phyloP scores from a whole-genome alignment of 305 asterid species.

The Lippia alba region DNA sequence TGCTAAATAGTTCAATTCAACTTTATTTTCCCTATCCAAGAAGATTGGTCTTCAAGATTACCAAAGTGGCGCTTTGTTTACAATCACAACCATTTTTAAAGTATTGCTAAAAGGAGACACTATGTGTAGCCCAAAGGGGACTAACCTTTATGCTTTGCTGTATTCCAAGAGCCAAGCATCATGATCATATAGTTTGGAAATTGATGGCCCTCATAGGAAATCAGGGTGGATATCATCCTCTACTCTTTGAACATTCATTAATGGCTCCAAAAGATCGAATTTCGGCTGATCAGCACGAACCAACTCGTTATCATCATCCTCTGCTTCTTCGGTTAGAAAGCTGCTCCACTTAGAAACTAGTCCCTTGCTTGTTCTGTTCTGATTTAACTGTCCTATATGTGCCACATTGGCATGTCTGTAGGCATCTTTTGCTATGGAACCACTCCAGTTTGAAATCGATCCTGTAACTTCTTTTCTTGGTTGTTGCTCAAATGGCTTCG shows the following conservation, averaged over 20 bases:
- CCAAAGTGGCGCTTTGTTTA: too few relatives aligned
- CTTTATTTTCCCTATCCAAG: too few relatives aligned
- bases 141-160: not conserved
- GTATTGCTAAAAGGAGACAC: too few relatives aligned
- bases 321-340: conserved; percentile 53
- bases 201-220: conserved; percentile 43
- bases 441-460: conserved; percentile 37
- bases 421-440: conserved; percentile 18
- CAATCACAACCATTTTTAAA: too few relatives aligned
- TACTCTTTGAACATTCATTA: conserved; percentile 50
- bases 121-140: too few relatives aligned
- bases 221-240: conserved; percentile 85
- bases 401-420: conserved; percentile 16
- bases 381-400: conserved; percentile 12
- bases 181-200: not conserved
- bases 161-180: not conserved
- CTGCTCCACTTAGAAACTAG: conserved; percentile 71
- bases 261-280: conserved; percentile 38
- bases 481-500: conserved; percentile 8
- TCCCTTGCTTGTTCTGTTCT: conserved; percentile 34
- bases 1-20: too few relatives aligned
- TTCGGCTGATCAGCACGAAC: conserved; percentile 24
- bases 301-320: conserved; percentile 37
- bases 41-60: too few relatives aligned
- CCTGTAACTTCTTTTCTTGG: conserved; percentile 15